These are phyloP conservation scores for Penstemon eatonii DNA, from an alignment of 257 asterid genomes.

Conservation along the genomic window DNA sequence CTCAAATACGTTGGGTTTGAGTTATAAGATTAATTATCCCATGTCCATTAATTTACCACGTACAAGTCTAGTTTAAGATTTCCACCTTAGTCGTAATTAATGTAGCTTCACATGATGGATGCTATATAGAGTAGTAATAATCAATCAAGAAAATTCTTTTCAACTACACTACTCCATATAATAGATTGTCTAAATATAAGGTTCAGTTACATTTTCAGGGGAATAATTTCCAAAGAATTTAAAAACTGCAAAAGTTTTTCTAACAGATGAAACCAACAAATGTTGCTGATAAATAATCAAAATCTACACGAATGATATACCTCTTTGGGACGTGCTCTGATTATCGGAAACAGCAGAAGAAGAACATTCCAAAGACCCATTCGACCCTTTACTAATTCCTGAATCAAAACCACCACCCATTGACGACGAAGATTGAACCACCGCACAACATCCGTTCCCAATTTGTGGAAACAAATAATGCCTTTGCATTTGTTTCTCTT, in stretches of 20 bases:
- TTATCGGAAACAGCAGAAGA: constrained; percentile 11
- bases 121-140: too few relatives aligned
- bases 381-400: neutral
- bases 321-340: neutral
- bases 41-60: too few relatives aligned
- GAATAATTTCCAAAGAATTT: too few relatives aligned
- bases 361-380: neutral
- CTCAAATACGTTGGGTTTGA: too few relatives aligned
- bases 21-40: too few relatives aligned
- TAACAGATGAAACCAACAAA: neutral
- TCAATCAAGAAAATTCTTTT: too few relatives aligned
- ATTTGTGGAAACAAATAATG: neutral
- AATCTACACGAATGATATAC: neutral
- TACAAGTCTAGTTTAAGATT: too few relatives aligned
- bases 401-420: neutral
- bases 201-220: too few relatives aligned
- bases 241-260: neutral
- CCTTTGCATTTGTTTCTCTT: neutral
- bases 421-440: neutral
- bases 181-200: too few relatives aligned
- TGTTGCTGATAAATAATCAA: neutral
- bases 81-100: too few relatives aligned
- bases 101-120: too few relatives aligned
- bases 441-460: neutral
- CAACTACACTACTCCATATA: too few relatives aligned